Percentiles rank a stretch among this genome's conserved stretches.
Conservation (phyloP, 2,329 filamentous ascomycete species). For the Pestalotiopsis fici region DNA sequence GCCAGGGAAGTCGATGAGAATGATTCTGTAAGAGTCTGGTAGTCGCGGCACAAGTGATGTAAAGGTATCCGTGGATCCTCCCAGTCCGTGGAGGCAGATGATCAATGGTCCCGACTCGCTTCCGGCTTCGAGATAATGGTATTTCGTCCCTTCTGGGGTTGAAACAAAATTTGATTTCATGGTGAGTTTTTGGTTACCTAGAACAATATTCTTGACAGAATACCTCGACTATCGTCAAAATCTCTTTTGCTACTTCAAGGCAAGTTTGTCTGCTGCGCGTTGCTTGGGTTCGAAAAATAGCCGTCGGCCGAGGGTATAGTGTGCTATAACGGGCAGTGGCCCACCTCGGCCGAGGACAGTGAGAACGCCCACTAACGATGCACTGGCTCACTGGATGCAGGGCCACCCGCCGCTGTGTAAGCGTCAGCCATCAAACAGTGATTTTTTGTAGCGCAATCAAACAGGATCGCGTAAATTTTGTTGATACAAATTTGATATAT, state of each 20-base stretch:
- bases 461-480: no score
- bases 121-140: conserved; percentile 26
- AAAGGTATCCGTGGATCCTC: conserved; percentile 24
- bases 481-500: no score
- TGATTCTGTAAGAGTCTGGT: conserved; percentile 14
- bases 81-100: conserved; percentile 28
- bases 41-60: conserved; percentile 19
- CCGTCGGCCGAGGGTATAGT: neutral
- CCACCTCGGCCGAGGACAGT: neutral
- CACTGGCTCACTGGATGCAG: neutral
- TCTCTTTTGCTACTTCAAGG: no score
- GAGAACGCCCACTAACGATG: neutral
- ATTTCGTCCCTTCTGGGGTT: conserved; percentile 20
- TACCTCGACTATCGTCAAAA: no score
- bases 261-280: no score
- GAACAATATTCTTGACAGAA: neutral
- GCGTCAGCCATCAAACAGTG: no score
- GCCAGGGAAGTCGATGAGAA: conserved; percentile 28
- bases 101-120: conserved; percentile 21
- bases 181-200: neutral
- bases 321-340: neutral
- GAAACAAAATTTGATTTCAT: conserved; percentile 12
- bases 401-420: no score
- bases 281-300: neutral
- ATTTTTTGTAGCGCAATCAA: no score